Conservation (phyloP, 805 yeast species). For the Candida parachauliodes region DNA sequence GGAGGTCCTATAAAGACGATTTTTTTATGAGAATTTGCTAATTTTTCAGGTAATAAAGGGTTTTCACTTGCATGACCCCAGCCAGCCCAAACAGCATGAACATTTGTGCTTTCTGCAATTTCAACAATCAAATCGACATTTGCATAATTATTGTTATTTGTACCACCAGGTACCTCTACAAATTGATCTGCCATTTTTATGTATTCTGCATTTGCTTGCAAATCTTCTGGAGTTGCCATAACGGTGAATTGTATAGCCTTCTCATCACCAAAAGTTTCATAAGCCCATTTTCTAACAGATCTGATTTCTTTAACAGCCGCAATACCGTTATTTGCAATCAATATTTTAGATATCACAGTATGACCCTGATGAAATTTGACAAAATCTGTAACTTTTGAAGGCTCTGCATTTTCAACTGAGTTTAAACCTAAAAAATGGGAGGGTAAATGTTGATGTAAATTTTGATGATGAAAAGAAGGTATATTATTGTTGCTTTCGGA, state of each 20-base stretch:
- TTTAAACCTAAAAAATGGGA: slow-evolving; percentile 79
- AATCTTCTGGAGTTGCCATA: slow-evolving; percentile 99
- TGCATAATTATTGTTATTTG: slow-evolving; percentile 97
- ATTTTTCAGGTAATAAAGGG: slow-evolving; percentile 87
- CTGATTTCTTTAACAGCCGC: slow-evolving; percentile 99
- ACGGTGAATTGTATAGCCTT: slow-evolving; percentile 90
- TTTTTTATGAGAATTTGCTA: slow-evolving; percentile 88
- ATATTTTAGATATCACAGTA: slow-evolving; percentile 82
- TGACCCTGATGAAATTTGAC: slow-evolving; percentile 88
- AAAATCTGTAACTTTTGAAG: slow-evolving; percentile 76
- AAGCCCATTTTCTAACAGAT: slow-evolving; percentile 97
- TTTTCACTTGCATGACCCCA: slow-evolving; percentile 99
- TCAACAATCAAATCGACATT: slow-evolving; percentile 97
- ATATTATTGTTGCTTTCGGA: neutral
- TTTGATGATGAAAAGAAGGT: slow-evolving; percentile 18
- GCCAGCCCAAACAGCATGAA: slow-evolving; percentile 99
- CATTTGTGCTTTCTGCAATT: slow-evolving; percentile 92
- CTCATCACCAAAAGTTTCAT: slow-evolving; percentile 97
- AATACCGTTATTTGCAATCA: slow-evolving; percentile 98
- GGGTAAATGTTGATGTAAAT: slow-evolving; percentile 46
- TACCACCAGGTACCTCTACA: slow-evolving; percentile 98
- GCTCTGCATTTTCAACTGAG: slow-evolving; percentile 71
- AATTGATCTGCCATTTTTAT: slow-evolving; percentile 99
- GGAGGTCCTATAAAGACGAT: slow-evolving; percentile 98
- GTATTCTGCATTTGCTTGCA: slow-evolving; percentile 95